These are phyloP conservation scores for Parietichytrium sp. DNA, from an alignment of 108 stramenopile genomes.

Conservation along the genomic window DNA sequence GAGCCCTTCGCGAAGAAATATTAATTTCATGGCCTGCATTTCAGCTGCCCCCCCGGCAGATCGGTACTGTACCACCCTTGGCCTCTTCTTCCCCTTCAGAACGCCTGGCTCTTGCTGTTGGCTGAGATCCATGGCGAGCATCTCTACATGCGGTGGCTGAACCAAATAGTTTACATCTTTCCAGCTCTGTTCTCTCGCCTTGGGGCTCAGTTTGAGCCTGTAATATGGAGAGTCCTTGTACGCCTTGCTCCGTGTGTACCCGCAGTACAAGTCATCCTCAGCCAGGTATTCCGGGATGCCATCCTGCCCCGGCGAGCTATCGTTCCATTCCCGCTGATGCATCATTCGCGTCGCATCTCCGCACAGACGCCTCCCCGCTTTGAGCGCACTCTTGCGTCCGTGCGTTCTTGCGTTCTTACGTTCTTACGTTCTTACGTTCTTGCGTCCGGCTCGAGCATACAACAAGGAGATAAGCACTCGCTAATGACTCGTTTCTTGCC, in stretches of 20 bases:
- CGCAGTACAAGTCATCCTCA: not conserved
- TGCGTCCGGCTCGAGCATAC: too few relatives aligned
- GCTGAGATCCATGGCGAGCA: not conserved
- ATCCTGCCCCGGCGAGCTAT: too few relatives aligned
- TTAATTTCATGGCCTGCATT: not conserved
- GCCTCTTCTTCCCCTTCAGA: not conserved
- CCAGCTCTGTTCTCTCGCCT: not conserved
- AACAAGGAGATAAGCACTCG: too few relatives aligned
- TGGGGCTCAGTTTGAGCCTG: not conserved
- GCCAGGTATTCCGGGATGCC: conserved; percentile 29
- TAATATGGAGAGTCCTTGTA: not conserved
- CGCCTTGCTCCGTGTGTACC: not conserved
- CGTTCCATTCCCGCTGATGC: too few relatives aligned
- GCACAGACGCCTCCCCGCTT: too few relatives aligned
- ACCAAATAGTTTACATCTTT: not conserved
- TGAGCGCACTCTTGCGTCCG: too few relatives aligned
- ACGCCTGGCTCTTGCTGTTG: not conserved
- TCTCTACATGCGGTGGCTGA: not conserved
- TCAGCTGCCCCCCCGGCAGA: not conserved
- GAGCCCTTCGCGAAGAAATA: conserved; percentile 18
- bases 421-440: too few relatives aligned
- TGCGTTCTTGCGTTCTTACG: too few relatives aligned
- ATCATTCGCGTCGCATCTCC: too few relatives aligned
- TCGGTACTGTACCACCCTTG: not conserved
- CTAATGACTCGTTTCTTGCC: too few relatives aligned